Evolutionary conservation across 2,329 filamentous ascomycete genomes (phyloP).

Genomic region (Fusarium xylarioides): DNA sequence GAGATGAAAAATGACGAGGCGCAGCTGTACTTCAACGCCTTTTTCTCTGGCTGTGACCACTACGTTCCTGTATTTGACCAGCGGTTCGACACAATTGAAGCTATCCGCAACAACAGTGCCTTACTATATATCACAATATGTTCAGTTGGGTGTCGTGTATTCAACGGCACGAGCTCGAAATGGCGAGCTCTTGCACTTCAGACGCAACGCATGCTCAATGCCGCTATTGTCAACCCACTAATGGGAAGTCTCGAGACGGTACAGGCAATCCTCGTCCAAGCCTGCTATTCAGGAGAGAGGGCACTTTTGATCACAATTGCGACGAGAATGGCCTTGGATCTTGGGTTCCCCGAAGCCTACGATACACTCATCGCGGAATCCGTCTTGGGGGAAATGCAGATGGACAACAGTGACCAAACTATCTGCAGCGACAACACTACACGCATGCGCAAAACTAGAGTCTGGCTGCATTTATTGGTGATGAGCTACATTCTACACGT

Average conservation of each 20-base stretch:
- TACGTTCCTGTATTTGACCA: conserved; percentile 12
- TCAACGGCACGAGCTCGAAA: background rate
- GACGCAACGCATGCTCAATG: conserved; percentile 16
- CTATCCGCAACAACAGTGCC: background rate
- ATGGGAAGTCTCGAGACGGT: conserved; percentile 14
- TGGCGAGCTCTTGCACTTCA: conserved; percentile 1
- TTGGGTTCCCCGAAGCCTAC: conserved; percentile 9
- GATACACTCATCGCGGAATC: background rate
- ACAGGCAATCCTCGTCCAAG: conserved; percentile 1
- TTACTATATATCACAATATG: conserved; percentile 7
- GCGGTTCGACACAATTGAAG: background rate
- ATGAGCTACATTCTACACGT: conserved; percentile 16
- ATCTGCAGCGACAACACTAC: background rate
- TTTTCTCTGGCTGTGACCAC: conserved; percentile 15
- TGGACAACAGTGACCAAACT: fast-evolving
- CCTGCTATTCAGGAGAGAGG: conserved; percentile 13
- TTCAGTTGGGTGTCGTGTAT: conserved; percentile 12
- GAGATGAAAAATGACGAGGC: background rate
- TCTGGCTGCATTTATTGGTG: conserved; percentile 3
- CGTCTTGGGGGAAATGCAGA: background rate
- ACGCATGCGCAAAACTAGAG: conserved; percentile 4
- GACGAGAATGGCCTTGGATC: conserved; percentile 13
- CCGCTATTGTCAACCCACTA: background rate
- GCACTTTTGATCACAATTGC: conserved; percentile 7
- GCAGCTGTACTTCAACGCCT: conserved; percentile 3